Percentiles rank a stretch among this genome's conserved stretches.
These are phyloP conservation scores for Crithidia brevicula DNA, from an alignment of 208 protist species.

Conservation along the genomic window DNA sequence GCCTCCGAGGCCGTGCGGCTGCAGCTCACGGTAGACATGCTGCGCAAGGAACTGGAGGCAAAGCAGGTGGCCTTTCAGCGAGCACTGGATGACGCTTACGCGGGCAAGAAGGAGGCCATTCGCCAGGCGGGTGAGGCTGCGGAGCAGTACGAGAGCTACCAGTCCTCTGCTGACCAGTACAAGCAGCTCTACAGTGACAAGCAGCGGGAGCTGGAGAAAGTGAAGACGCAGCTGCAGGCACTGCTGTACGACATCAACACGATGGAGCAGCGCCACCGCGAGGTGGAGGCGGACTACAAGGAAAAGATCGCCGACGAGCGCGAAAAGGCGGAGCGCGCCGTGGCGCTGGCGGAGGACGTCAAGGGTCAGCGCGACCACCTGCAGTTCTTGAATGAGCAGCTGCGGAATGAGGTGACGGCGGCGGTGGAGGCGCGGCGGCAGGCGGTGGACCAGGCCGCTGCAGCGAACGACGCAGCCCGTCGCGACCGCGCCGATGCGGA, in stretches of 20 bases:
- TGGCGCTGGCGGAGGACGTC: slow-evolving; percentile 39
- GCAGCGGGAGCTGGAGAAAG: slow-evolving; percentile 38
- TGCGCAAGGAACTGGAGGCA: slow-evolving; percentile 39
- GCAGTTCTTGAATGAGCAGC: slow-evolving; percentile 48
- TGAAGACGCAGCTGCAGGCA: slow-evolving; percentile 39
- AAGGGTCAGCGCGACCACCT: slow-evolving; percentile 56
- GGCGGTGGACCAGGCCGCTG: slow-evolving; percentile 26
- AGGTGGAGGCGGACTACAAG: slow-evolving; percentile 36
- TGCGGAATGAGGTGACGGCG: slow-evolving; percentile 39
- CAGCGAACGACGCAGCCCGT: slow-evolving; percentile 18
- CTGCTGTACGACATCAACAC: slow-evolving; percentile 39
- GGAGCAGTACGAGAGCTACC: slow-evolving; percentile 51
- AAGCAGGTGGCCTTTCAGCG: slow-evolving; percentile 41
- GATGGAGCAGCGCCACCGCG: slow-evolving; percentile 38
- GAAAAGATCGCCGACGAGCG: slow-evolving; percentile 33
- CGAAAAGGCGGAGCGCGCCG: slow-evolving; percentile 32
- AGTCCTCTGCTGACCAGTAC: slow-evolving; percentile 51
- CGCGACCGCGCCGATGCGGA: slow-evolving; percentile 20
- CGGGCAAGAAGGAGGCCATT: slow-evolving; percentile 20
- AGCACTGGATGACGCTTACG: slow-evolving; percentile 13
- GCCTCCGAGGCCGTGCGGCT: slow-evolving; percentile 36
- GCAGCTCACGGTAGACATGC: slow-evolving; percentile 54
- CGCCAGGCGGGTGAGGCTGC: slow-evolving; percentile 32
- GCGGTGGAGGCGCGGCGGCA: slow-evolving; percentile 33
- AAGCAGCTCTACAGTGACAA: slow-evolving; percentile 56